phyloP scores from a whole-genome alignment of 257 asterid genomes.

The Forsythia suspensa region DNA sequence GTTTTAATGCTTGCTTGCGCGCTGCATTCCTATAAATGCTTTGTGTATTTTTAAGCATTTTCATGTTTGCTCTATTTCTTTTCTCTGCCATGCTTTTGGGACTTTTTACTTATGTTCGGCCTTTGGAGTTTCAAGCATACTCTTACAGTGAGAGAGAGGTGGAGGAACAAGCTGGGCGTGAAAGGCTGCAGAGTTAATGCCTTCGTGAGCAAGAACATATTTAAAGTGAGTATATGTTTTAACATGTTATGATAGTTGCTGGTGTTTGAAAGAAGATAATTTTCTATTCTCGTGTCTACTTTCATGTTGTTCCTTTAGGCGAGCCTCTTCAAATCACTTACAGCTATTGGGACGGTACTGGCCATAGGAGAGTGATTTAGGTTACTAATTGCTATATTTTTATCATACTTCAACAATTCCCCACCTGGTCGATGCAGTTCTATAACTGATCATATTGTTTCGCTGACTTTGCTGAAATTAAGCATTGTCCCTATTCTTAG shows the following conservation, averaged over 20 bases:
- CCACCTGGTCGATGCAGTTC: background rate
- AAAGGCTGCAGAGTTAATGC: constrained; percentile 91
- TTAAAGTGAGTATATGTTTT: constrained; percentile 52
- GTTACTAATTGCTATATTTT: constrained; percentile 27
- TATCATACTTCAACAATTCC: background rate
- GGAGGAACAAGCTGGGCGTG: constrained; percentile 99
- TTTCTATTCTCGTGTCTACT: constrained; percentile 12
- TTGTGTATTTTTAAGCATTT: background rate
- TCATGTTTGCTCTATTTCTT: background rate
- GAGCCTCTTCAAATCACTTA: constrained; percentile 94
- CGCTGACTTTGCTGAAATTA: background rate
- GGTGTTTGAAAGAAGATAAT: constrained; percentile 7
- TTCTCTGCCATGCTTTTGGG: constrained; percentile 21
- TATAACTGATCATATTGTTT: background rate
- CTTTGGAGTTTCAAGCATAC: constrained; percentile 78
- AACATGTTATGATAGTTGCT: constrained; percentile 10
- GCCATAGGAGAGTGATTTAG: constrained; percentile 90
- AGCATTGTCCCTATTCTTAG: constrained; percentile 34
- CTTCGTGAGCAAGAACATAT: constrained; percentile 82
- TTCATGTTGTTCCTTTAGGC: constrained; percentile 42
- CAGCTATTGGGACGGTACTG: constrained; percentile 99
- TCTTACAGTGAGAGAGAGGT: constrained; percentile 99
- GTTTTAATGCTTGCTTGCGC: background rate
- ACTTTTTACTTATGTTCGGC: constrained; percentile 50
- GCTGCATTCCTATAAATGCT: constrained; percentile 1